A percentile compares a stretch with the other conserved stretches of the same genome.
Evolutionary conservation across 805 yeast species (phyloP).

Genomic region (Sungouiozyma intestinalis): DNA sequence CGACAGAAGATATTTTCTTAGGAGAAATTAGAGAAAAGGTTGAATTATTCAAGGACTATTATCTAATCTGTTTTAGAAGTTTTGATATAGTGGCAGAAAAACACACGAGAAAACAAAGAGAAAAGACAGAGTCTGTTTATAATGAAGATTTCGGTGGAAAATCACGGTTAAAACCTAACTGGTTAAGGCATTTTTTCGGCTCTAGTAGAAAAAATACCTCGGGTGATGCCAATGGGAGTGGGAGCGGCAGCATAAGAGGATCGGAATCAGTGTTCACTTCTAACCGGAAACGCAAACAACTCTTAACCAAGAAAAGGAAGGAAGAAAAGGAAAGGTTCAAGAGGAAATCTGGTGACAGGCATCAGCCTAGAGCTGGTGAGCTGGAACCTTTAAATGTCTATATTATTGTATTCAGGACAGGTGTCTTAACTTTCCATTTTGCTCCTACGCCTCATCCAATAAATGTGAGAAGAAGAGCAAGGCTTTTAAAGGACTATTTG

Average conservation of each 20-base stretch:
- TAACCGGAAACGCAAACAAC: constrained; percentile 9
- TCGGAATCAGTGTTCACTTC: not conserved
- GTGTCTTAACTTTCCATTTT: constrained; percentile 87
- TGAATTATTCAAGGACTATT: constrained; percentile 82
- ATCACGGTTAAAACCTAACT: not conserved
- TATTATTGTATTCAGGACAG: constrained; percentile 81
- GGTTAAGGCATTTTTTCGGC: not conserved
- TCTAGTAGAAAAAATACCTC: not conserved
- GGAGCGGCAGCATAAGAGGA: not conserved
- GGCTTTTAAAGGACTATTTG: constrained; percentile 76
- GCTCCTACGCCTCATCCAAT: constrained; percentile 94
- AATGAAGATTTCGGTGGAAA: not conserved
- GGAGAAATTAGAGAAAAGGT: constrained; percentile 95
- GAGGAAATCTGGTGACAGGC: constrained; percentile 36
- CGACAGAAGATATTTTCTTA: constrained; percentile 87
- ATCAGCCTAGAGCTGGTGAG: constrained; percentile 40
- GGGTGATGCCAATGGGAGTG: not conserved
- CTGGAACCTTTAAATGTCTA: constrained; percentile 87
- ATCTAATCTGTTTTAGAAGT: constrained; percentile 80
- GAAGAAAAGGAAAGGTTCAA: constrained; percentile 32
- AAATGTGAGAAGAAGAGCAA: constrained; percentile 86
- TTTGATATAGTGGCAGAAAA: constrained; percentile 74
- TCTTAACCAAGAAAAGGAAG: constrained; percentile 14
- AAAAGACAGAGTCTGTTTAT: constrained; percentile 18
- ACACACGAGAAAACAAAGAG: constrained; percentile 40